Base-by-base conservation (phyloP, 108 stramenopile genomes). In the Discostella stelligeroides region DNA sequence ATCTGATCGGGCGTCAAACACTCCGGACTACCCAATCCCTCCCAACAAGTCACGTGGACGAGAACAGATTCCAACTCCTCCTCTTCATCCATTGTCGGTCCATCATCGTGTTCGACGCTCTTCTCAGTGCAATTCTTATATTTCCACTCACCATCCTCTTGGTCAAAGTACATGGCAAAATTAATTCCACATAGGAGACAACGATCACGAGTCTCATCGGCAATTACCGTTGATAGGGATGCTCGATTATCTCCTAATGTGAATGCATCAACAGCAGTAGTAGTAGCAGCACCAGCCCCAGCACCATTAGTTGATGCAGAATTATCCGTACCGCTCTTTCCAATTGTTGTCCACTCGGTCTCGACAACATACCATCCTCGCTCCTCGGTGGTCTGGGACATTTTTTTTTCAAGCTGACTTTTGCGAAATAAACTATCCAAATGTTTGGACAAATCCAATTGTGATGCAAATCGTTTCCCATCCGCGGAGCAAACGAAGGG, bases 131-230 rank as follows among this genome's bases (percentile, higher is more conserved):
- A 94, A 68, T 91, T 91, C 9, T 56, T 82, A 60, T 94, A 94
- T 70, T 88, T 94, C 84, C 85, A 94, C 37, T 88, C 86, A 9
- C 92, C 92, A 65, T 94, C 90, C 24, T 94, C 92, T 63, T 94
- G 90, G 82, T 94, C 92, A 49, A 94, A 94, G 47, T 85, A 80
- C 92, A 94, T 94, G 56, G 84, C 83, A 63, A 94, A 94, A 57
- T 89, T 90, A 59, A 94, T 87, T 2, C 90, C 92, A 75, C 92
- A 94, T 28, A 94, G 77, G 18, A 87, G 82, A 56, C 92, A 94
- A 24, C 84, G 77, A 73, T 88, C 86, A 62, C 88, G 72, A 7
- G 83, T 62, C 71, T 94, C 92, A 59, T 94, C 92, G 10, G 92
- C 92, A 49, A 85, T 73, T 39, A 83, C 66, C 5, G 88, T 84